Evolutionary conservation across 371 early-diverging fungal genomes (phyloP), one percentile per base, ranked within the genome.

Genomic region (Mucor sp.): DNA sequence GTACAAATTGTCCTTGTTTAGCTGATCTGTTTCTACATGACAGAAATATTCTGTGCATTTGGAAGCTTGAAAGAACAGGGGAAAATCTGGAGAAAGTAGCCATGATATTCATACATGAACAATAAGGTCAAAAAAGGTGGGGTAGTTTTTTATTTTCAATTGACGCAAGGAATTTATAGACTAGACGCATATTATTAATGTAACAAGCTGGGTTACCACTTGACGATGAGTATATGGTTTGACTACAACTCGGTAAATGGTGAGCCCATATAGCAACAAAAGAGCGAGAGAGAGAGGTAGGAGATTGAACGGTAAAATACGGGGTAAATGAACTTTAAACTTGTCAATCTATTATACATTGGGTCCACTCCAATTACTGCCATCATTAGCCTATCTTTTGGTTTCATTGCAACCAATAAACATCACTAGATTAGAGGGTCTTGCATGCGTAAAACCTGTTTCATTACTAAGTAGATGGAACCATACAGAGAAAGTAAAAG

Each of bases 281-380:
- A 41, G 1, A 41, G 41, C 9, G 41, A 41, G 41, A 41, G 41
- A 15, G 41, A 41, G 41, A 0, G 5, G 53, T 53, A 53, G 53
- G 53, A 53, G 53, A 23, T 53, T 53, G 25, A 53, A 53, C 53
- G 53, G 53, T 53, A 53, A 53, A 53, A 53, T 53, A 53, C 53
- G 53, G 53, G 53, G 23, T 27, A 53, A 25, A 41, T 41, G 41
- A 41, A 41, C 41, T 41, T 41, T 0, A 27, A 50, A 23, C 53
- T 15, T 27, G 23, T 53, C 25, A 27, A 27, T 50, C 27, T 21
- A 21, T 17, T 21, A 21, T 17, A 47, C 53, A 33, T 25, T 53
- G 50, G 14, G 25, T 21, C 37, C 50, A 50, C 7, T 17, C n/a
- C 3, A 44, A 44, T 6, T 15, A 19, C 17, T 19, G 33, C 6